Evolutionary conservation across 2,329 filamentous ascomycete genomes (phyloP), one percentile per base, ranked within the genome.

Genomic region (Fusarium nelsonii): DNA sequence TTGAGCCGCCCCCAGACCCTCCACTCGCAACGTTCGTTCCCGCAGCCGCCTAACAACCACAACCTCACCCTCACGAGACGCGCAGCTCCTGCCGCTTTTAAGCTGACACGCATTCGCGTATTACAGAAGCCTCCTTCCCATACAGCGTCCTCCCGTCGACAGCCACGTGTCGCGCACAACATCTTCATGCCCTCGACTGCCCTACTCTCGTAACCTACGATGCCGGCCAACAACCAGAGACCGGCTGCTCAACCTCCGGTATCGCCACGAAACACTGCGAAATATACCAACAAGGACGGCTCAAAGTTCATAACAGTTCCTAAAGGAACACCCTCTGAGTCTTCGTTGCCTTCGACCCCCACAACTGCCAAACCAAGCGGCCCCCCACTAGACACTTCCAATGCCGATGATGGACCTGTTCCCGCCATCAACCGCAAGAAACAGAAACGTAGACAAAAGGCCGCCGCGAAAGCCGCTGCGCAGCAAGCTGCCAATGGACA

Each of bases 381-480:
- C 76, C 59, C 74, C 74, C 64, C 76, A 71, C 63, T 70, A 73
- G 66, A 71, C 68, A 40, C 71, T 52, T 50, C 58, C 28, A 41
- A 61, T 64, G 61, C 63, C 61, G 72, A 65, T 63, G 75, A 80
- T 64, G 66, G 64, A 49, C 73, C 79, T 46, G 81, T 83, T 44
- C 83, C 83, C 44, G 76, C 84, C 10, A 91, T 94, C 52, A 97
- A 97, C 81, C 90, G 92, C 77, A 97, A 97, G 85, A 98, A 97
- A 84, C 92, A 96, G 80, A 97, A 97, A 85, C 89, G 94, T 72
- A 88, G 94, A 71, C 91, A 92, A 77, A 97, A 97, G 81, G 92
- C 91, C 34, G 91, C 92, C 33, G 91, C 90, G 64, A 88, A 91
- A 76, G 87, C 87, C 32, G 88, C 83, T 41, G 81, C 81, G 7